phyloP scores from a whole-genome alignment of 1,139 yeast species.

The Candida glucosophila region DNA sequence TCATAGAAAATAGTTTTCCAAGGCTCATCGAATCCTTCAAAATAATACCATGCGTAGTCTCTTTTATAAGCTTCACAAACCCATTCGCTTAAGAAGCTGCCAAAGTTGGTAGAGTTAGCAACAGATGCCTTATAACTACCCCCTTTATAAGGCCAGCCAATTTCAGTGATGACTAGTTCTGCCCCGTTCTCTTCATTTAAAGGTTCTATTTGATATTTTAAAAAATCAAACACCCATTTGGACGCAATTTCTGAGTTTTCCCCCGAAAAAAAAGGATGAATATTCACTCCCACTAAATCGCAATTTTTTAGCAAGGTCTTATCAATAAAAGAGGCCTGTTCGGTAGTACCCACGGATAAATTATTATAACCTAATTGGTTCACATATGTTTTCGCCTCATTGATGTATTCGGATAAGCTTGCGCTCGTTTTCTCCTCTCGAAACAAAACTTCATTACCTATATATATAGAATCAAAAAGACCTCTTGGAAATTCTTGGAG shows the following conservation, averaged over 20 bases:
- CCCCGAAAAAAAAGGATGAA: constrained; percentile 67
- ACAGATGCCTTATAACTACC: constrained; percentile 38
- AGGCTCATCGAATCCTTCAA: constrained; percentile 70
- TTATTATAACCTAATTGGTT: constrained; percentile 20
- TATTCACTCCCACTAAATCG: constrained; percentile 56
- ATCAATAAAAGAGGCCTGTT: constrained; percentile 39
- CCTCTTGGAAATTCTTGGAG: constrained; percentile 36
- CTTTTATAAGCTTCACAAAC: constrained; percentile 34
- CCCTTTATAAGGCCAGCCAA: constrained; percentile 68
- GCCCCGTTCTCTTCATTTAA: constrained; percentile 13
- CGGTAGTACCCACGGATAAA: constrained; percentile 49
- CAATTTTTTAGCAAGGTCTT: constrained; percentile 27
- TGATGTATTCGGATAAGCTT: constrained; percentile 34
- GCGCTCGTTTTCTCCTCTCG: constrained; percentile 38
- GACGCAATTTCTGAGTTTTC: constrained; percentile 39
- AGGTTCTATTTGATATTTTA: constrained; percentile 34
- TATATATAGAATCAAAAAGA: constrained; percentile 41
- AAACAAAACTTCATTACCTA: constrained; percentile 60
- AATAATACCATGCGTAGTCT: constrained; percentile 48
- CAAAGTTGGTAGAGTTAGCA: constrained; percentile 39
- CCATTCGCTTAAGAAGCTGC: constrained; percentile 43
- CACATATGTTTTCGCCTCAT: constrained; percentile 30
- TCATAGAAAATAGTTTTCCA: constrained; percentile 53
- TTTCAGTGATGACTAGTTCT: constrained; percentile 45
- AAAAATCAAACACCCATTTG: constrained; percentile 45